These are phyloP conservation scores for Mycocentrospora acerina DNA, from an alignment of 2,329 filamentous ascomycete genomes.

Conservation along the genomic window DNA sequence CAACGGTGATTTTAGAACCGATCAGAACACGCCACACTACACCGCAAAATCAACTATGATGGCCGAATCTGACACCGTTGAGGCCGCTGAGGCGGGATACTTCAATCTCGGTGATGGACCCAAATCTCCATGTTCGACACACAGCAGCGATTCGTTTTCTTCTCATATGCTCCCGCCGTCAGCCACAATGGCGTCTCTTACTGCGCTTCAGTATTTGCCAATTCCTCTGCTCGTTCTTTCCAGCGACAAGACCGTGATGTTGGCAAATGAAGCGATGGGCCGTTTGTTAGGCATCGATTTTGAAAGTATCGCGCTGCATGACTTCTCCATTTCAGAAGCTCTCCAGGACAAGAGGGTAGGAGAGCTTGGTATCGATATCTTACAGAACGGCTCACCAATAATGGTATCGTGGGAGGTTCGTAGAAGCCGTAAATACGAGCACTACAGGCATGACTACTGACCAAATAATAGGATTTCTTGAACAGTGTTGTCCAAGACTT, in stretches of 20 bases:
- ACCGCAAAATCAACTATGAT: slow-evolving; percentile 15
- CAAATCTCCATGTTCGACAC: slow-evolving; percentile 32
- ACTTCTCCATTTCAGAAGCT: slow-evolving; percentile 55
- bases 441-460: slow-evolving; percentile 10
- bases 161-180: slow-evolving; percentile 32
- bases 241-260: slow-evolving; percentile 66
- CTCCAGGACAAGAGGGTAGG: slow-evolving; percentile 67
- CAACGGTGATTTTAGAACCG: no score
- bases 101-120: slow-evolving; percentile 27
- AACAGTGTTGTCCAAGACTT: slow-evolving; percentile 46
- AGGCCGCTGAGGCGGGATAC: slow-evolving; percentile 26
- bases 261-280: slow-evolving; percentile 77
- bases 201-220: slow-evolving; percentile 71
- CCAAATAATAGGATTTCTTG: slow-evolving; percentile 41
- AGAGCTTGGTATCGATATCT: slow-evolving; percentile 71
- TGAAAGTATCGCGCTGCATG: slow-evolving; percentile 43
- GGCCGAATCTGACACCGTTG: slow-evolving; percentile 18
- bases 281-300: slow-evolving; percentile 64
- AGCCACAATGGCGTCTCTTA: slow-evolving; percentile 34
- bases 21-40: not conserved
- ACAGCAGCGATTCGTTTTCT: slow-evolving; percentile 33
- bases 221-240: slow-evolving; percentile 71
- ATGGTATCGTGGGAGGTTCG: slow-evolving; percentile 54
- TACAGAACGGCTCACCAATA: slow-evolving; percentile 63
- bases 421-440: slow-evolving; percentile 1